Percentiles rank a stretch among this genome's conserved stretches.
Conservation (phyloP, 371 early-diverging fungal genomes). For the Choanephora cucurbitarum region DNA sequence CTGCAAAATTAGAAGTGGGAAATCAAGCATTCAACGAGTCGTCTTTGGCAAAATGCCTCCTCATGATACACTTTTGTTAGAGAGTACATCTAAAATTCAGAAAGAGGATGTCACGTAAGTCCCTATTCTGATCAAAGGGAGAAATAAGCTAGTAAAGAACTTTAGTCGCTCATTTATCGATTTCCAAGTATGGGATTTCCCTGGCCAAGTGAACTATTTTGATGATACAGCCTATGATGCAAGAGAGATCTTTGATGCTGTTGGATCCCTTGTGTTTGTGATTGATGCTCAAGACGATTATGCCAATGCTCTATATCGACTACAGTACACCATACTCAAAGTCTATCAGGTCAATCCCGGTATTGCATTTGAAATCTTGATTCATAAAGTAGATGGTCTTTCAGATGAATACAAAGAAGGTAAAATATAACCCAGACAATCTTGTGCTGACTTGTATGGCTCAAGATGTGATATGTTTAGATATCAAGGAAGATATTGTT, state of each 20-base stretch:
- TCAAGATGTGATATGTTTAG: constrained; percentile 55
- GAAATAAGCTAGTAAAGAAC: too few relatives aligned
- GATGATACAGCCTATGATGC: constrained; percentile 72
- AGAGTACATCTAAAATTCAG: constrained; percentile 80
- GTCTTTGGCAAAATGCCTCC: constrained; percentile 93
- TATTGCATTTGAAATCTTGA: constrained; percentile 89
- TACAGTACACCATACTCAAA: constrained; percentile 74
- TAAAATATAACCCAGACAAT: constrained; percentile 50
- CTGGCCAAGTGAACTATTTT: constrained; percentile 86
- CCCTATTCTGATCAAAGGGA: too few relatives aligned
- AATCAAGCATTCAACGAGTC: constrained; percentile 90
- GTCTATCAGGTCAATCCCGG: constrained; percentile 81
- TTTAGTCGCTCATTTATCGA: constrained; percentile 78
- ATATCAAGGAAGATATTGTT: constrained; percentile 90
- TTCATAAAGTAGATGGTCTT: constrained; percentile 97
- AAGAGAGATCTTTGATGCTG: constrained; percentile 73
- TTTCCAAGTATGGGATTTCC: constrained; percentile 93
- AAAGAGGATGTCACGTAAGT: constrained; percentile 77
- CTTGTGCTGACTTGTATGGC: background rate
- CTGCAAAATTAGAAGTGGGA: constrained; percentile 94
- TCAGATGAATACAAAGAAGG: constrained; percentile 90
- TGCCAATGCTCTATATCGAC: constrained; percentile 73
- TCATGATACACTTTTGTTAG: constrained; percentile 91
- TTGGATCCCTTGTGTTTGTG: constrained; percentile 89
- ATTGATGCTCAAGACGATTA: constrained; percentile 97